Conservation (phyloP, 768 basidiomycete species). For the Phylloporus rhodoxanthus region DNA sequence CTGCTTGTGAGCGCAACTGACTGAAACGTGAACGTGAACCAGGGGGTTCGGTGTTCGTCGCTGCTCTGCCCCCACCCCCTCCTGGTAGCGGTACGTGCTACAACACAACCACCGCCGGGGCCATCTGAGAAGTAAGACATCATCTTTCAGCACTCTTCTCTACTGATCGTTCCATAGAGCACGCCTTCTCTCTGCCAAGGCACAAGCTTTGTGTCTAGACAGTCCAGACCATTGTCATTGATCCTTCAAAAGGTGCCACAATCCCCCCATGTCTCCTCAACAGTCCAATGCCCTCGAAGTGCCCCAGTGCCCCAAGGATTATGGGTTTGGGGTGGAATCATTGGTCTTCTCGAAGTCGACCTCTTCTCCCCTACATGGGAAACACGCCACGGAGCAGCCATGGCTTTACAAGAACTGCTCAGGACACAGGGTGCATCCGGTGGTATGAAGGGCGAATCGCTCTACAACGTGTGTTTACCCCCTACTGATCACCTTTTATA, state of each 20-base stretch:
- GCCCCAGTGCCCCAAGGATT: conserved; percentile 54
- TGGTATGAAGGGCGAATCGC: conserved; percentile 64
- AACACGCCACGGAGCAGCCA: conserved; percentile 86
- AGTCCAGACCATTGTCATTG: conserved; percentile 58
- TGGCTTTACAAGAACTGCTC: conserved; percentile 84
- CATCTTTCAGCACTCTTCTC: background rate
- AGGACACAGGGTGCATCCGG: conserved; percentile 77
- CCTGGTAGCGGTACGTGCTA: conserved; percentile 59
- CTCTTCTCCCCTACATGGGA: conserved; percentile 89
- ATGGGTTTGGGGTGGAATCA: conserved; percentile 86
- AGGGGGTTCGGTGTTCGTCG: conserved; percentile 78
- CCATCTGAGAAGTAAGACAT: conserved; percentile 51
- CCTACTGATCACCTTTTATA: conserved; percentile 23
- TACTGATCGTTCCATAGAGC: conserved; percentile 41
- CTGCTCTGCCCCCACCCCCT: conserved; percentile 57
- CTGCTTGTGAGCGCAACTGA: conserved; percentile 88
- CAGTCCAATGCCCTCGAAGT: conserved; percentile 76
- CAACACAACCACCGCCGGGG: conserved; percentile 49
- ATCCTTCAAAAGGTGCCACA: conserved; percentile 82
- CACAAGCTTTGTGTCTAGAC: conserved; percentile 51
- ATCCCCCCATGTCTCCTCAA: conserved; percentile 67
- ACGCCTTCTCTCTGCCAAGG: conserved; percentile 65
- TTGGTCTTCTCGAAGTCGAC: conserved; percentile 73
- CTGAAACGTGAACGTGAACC: conserved; percentile 91
- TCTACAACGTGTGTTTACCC: background rate